Percentiles rank a stretch among this genome's conserved stretches.
phyloP scores from a whole-genome alignment of 352 stramenopile genomes.

The Elongisporangium senticosum region DNA sequence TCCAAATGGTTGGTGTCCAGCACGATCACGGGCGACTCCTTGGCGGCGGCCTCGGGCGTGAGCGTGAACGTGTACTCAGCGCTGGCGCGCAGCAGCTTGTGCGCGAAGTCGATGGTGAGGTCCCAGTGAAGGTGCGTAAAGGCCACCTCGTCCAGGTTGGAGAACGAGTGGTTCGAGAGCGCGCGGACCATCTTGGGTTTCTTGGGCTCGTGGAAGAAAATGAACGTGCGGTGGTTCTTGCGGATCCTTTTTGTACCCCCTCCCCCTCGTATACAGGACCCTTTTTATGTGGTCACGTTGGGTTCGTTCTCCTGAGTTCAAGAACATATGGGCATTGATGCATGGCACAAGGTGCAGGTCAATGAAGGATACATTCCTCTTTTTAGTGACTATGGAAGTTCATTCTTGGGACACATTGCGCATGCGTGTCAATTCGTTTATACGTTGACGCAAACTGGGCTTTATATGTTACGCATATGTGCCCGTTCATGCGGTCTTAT shows the following conservation, averaged over 20 bases:
- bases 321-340: background rate
- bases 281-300: background rate
- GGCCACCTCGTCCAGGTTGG: slow-evolving; percentile 78
- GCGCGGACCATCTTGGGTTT: slow-evolving; percentile 2
- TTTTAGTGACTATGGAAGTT: background rate
- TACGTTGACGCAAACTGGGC: background rate
- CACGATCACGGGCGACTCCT: slow-evolving; percentile 28
- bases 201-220: background rate
- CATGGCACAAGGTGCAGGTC: background rate
- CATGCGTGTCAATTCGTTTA: background rate
- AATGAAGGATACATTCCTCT: background rate
- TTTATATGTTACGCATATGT: background rate
- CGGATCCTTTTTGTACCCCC: background rate
- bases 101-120: slow-evolving; percentile 81
- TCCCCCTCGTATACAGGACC: background rate
- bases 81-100: slow-evolving; percentile 56
- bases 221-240: background rate
- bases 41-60: slow-evolving; percentile 9
- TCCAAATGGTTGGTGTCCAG: slow-evolving; percentile 85
- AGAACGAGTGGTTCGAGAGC: slow-evolving; percentile 67
- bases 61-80: slow-evolving; percentile 82
- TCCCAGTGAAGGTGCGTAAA: slow-evolving; percentile 88
- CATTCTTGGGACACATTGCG: no score
- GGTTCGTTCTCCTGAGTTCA: background rate
- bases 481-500: background rate